Percentiles rank a stretch among this genome's conserved stretches.
phyloP scores from a whole-genome alignment of 2,329 filamentous ascomycete species.

The Colletotrichum lindemuthianum region DNA sequence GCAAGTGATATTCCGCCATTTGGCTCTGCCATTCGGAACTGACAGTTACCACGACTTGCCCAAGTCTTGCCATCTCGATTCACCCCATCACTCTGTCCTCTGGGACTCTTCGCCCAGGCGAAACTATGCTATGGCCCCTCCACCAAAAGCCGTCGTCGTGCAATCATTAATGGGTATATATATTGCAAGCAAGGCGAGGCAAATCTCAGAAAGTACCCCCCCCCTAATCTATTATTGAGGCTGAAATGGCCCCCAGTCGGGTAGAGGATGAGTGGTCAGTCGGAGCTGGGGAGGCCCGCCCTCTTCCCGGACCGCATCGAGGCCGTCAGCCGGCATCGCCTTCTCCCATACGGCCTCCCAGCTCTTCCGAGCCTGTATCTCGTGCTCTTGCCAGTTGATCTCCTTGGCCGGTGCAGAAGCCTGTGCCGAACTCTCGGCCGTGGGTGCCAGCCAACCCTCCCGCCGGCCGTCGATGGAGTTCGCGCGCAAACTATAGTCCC shows the following conservation, averaged over 20 bases:
- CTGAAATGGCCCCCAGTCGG: slow-evolving; percentile 6
- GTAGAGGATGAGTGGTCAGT: neutral
- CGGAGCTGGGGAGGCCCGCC: neutral
- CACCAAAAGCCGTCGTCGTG: neutral
- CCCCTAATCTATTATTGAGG: neutral
- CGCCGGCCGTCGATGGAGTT: slow-evolving; percentile 31
- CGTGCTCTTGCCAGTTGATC: slow-evolving; percentile 8
- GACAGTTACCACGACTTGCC: no score
- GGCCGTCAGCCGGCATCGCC: neutral
- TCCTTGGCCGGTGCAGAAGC: neutral
- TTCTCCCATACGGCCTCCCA: slow-evolving; percentile 26
- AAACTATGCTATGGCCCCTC: neutral
- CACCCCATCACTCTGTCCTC: neutral
- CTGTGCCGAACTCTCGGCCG: neutral
- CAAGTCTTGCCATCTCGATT: no score
- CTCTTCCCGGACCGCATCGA: neutral
- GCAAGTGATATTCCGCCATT: no score
- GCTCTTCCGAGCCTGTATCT: slow-evolving; percentile 14
- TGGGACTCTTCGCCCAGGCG: neutral
- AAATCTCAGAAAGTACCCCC: neutral
- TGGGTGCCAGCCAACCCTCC: slow-evolving; percentile 24
- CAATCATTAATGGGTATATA: slow-evolving; percentile 15
- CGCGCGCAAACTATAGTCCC: slow-evolving; percentile 1
- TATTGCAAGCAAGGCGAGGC: neutral
- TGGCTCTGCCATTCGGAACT: no score